Evolutionary conservation across 129 eudicot species (phyloP), one percentile per base, ranked within the genome.

Genomic region (Pittosporum tobira): DNA sequence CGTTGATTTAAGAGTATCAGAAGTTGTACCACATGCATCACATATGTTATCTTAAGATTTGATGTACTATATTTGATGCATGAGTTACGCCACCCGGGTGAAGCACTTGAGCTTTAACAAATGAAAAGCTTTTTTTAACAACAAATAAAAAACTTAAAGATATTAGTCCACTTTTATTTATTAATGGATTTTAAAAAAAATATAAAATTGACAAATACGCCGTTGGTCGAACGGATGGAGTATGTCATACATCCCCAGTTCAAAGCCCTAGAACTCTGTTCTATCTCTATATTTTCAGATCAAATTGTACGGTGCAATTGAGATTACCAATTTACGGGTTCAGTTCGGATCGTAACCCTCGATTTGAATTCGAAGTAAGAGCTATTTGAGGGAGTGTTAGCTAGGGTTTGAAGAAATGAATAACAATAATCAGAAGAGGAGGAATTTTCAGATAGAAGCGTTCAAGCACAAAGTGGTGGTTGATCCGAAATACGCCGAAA

Each of bases 401-500:
- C n/a, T 34, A 22, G 54, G 21, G 26, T 30, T 16, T 27, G 23
- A 21, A 12, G 2, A 55, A 30, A 73, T 16, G 27, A 72, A 51
- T 66, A 82, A 38, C 34, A 67, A 73, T 60, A 75, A 70, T 70
- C 78, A 69, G 78, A 81, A 77, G 69, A 83, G 80, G 77, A 87
- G 82, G 81, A 78, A 58, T 67, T 79, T 83, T 71, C 85, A 87
- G 68, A 83, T 87, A 26, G 96, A 87, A 63, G 93, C 93, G 47
- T 87, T 87, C 62, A 83, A 80, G 61, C 94, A 80, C 51, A 66
- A 64, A 47, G 88, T 83, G 40, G 93, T 87, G 48, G 88, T 87
- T 58, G 94, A 87, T 75, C 96, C 85, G 1, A 83, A 80, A 59
- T 87, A 83, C 22, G 94, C 88, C 0, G 96, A 87, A 5, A 87